phyloP scores from a whole-genome alignment of 805 yeast genomes.

The Pichia paraexigua region DNA sequence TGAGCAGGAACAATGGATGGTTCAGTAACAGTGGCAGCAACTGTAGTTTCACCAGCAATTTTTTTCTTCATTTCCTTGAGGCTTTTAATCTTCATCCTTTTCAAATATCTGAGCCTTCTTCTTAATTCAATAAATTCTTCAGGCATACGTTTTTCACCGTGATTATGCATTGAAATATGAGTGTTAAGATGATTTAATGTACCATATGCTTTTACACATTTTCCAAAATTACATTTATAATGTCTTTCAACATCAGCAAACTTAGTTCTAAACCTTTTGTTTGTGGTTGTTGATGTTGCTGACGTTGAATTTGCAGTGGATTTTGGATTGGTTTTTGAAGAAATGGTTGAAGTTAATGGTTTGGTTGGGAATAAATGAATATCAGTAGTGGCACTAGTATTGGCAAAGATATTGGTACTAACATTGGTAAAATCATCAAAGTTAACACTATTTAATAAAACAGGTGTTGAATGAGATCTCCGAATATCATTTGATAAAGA shows the following conservation, averaged over 20 bases:
- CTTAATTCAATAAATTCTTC: constrained; percentile 47
- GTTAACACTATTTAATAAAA: too few species aligned
- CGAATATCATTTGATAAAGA: too few species aligned
- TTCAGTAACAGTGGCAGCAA: too few species aligned
- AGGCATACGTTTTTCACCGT: constrained; percentile 47
- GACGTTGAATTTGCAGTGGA: background rate
- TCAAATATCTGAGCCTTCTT: constrained; percentile 30
- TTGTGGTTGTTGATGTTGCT: background rate
- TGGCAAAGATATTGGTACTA: too few species aligned
- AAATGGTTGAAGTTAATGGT: background rate
- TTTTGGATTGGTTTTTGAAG: background rate
- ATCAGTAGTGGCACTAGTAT: too few species aligned
- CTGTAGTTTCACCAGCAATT: background rate
- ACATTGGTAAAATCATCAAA: too few species aligned
- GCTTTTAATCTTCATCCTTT: background rate
- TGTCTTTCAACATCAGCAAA: constrained; percentile 49
- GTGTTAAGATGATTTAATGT: constrained; percentile 54
- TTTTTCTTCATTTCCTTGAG: constrained; percentile 7
- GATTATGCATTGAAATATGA: constrained; percentile 44
- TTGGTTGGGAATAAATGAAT: background rate
- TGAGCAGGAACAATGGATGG: too few species aligned
- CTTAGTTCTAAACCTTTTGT: constrained; percentile 42
- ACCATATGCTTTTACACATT: constrained; percentile 49
- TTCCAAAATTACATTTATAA: constrained; percentile 39
- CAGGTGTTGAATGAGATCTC: background rate